Evolutionary conservation across 352 stramenopile species (phyloP).

Genomic region (Pythium monospermum): DNA sequence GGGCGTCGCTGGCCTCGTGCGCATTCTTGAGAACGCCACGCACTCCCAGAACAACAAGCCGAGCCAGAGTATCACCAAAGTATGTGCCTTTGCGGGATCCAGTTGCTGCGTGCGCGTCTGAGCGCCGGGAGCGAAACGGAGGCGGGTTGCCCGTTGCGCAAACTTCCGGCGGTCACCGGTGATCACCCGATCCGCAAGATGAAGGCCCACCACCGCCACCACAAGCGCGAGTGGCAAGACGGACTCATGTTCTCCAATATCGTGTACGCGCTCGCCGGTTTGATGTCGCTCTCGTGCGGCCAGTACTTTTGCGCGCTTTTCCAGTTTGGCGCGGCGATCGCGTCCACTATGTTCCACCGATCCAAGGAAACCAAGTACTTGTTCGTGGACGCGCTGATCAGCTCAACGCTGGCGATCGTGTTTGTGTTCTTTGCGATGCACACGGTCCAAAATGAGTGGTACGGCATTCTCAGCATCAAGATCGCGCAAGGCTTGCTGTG

Average conservation of each 20-base stretch:
- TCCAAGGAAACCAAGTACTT: slow-evolving; percentile 83
- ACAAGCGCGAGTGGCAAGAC: slow-evolving; percentile 65
- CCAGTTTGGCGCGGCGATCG: slow-evolving; percentile 61
- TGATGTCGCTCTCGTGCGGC: slow-evolving; percentile 65
- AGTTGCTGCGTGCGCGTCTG: slow-evolving; percentile 20
- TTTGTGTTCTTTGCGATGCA: slow-evolving; percentile 66
- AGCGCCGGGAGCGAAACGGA: slow-evolving; percentile 15
- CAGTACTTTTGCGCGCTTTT: slow-evolving; percentile 72
- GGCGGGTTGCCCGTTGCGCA: slow-evolving; percentile 25
- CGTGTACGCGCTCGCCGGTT: slow-evolving; percentile 60
- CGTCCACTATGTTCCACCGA: slow-evolving; percentile 75
- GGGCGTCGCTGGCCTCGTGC: too few relatives aligned
- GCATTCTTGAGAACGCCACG: too few relatives aligned
- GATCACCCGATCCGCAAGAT: slow-evolving; percentile 31
- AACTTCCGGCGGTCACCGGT: slow-evolving; percentile 24
- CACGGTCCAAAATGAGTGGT: slow-evolving; percentile 68
- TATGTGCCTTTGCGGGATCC: slow-evolving; percentile 35
- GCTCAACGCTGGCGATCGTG: slow-evolving; percentile 58
- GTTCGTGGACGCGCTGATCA: slow-evolving; percentile 72
- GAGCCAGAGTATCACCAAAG: too few relatives aligned
- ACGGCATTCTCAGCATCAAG: slow-evolving; percentile 69
- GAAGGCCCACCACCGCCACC: slow-evolving; percentile 28
- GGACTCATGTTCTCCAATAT: slow-evolving; percentile 80
- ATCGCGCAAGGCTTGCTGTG: slow-evolving; percentile 44
- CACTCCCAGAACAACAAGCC: too few relatives aligned